phyloP scores from a whole-genome alignment of 176 grass and related monocot genomes.

The Puya raimondii region DNA sequence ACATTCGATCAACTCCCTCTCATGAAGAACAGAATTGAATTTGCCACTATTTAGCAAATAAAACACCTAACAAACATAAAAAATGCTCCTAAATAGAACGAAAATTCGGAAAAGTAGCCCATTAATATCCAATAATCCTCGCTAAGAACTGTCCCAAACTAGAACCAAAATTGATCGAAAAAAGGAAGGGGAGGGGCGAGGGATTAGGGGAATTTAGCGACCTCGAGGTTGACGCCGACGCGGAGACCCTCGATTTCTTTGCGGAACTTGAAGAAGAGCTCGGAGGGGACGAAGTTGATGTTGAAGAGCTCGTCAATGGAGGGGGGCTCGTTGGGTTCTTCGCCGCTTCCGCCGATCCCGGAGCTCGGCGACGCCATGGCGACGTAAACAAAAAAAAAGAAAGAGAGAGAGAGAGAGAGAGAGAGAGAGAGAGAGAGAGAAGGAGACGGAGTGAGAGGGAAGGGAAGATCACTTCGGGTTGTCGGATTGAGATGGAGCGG shows the following conservation, averaged over 20 bases:
- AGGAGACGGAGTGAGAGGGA: no score
- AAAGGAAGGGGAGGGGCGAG: neutral
- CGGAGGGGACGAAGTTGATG: constrained; percentile 80
- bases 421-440: neutral
- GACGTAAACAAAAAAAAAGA: neutral
- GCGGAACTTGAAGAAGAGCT: constrained; percentile 95
- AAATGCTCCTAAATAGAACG: neutral
- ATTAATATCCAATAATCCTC: neutral
- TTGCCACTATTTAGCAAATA: neutral
- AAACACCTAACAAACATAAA: neutral
- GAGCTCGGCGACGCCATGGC: constrained; percentile 36
- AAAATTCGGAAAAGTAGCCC: neutral
- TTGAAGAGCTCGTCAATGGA: constrained; percentile 78
- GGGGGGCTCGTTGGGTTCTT: constrained; percentile 33
- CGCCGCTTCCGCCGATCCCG: constrained; percentile 1
- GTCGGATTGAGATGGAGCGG: no score
- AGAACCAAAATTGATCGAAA: neutral
- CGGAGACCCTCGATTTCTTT: constrained; percentile 77
- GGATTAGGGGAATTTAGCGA: neutral
- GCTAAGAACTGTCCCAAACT: neutral
- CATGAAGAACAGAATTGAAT: neutral
- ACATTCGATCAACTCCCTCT: neutral
- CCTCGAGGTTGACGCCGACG: constrained; percentile 89
- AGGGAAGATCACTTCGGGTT: no score
- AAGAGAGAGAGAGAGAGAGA: neutral